Base-by-base conservation (phyloP, 164 flowering plant species). In the Magnolia officinalis region DNA sequence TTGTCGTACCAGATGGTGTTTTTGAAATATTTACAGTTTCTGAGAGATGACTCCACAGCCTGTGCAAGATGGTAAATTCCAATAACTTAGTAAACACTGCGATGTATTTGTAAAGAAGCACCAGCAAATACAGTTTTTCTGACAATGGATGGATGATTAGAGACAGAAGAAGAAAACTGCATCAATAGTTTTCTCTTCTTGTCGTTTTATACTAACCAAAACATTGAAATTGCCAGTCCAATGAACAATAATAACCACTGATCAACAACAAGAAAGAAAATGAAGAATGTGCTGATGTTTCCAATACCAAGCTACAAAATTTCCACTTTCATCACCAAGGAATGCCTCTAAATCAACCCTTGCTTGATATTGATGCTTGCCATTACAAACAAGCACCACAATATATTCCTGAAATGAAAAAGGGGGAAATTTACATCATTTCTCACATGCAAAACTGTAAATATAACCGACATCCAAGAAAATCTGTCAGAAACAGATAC, bases 291-390 rank as follows among this genome's bases (percentile, higher is more conserved):
- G 70, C 19, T 63, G 77, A 74, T 20, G 20, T 37, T 76, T 9
- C 45, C 45, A 72, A 45, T 76, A 86, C 89, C 89, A 86, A 13
- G 83, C 81, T 63, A 86, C 87, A 81, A 86, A 86, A 26, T 78
- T 80, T 37, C 65, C 80, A 80, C 83, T 84, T 24, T 50, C 71
- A 29, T 85, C 79, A n/a, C 89, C 86, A 59, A 86, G 87, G 79
- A 86, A 86, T 37, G 85, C 89, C 76, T 86, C 86, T 74, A 86
- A 78, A 76, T 86, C 86, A 74, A 81, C 79, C 77, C 75, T 79
- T 63, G 89, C 85, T 75, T 83, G 84, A 74, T 77, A 71, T 70
- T 83, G 86, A 78, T 76, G 68, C 72, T 86, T 86, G 21, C 89
- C 86, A 74, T 86, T 85, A 67, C 89, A 82, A 72, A 85, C 85